Evolutionary conservation across 1,139 yeast species (phyloP).

Genomic region (Blastobotrys serpentis): DNA sequence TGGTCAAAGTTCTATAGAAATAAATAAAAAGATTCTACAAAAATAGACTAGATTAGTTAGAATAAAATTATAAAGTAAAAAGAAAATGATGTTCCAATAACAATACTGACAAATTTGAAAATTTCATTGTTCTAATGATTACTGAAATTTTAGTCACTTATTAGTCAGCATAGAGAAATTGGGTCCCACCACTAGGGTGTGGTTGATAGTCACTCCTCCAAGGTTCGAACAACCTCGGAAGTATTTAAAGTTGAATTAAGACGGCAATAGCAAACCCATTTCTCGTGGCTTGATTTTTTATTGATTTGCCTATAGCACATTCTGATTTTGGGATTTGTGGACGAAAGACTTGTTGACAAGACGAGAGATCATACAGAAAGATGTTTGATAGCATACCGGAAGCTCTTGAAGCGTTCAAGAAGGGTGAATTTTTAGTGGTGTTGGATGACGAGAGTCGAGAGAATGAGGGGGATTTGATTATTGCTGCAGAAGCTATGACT

Average conservation of each 20-base stretch:
- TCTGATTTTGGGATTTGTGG: too few species aligned
- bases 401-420: constrained; percentile 75
- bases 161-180: neutral
- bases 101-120: too few species aligned
- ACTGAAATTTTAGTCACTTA: neutral
- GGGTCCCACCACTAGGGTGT: neutral
- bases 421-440: constrained; percentile 88
- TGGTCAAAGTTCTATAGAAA: too few species aligned
- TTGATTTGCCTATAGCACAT: too few species aligned
- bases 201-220: constrained; percentile 3
- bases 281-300: too few species aligned
- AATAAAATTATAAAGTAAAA: too few species aligned
- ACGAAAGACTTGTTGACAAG: too few species aligned
- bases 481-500: constrained; percentile 80
- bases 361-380: neutral
- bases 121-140: too few species aligned
- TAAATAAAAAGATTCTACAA: too few species aligned
- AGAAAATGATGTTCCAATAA: too few species aligned
- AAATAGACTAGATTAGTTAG: too few species aligned
- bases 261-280: neutral
- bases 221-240: constrained; percentile 1
- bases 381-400: constrained; percentile 61
- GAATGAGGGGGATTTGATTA: constrained; percentile 95
- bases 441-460: constrained; percentile 96
- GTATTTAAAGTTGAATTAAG: constrained; percentile 1